These are phyloP conservation scores for Exobasidium cylindrosporum DNA, from an alignment of 1,284 basidiomycete species.

Conservation along the genomic window DNA sequence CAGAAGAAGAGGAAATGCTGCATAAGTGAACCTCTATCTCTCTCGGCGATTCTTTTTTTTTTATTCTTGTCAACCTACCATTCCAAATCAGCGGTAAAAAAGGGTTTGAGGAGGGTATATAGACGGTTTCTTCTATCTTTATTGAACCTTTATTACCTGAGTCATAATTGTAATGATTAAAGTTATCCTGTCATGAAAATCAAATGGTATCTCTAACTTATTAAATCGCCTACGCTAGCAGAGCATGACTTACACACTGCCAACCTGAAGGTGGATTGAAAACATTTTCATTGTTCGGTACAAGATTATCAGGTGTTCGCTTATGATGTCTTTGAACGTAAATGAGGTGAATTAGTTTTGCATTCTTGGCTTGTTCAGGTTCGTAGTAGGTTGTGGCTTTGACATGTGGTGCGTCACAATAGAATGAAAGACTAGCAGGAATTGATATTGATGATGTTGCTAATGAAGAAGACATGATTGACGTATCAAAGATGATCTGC, in stretches of 20 bases:
- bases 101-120: slow-evolving; percentile 59
- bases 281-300: slow-evolving; percentile 59
- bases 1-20: no score
- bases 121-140: slow-evolving; percentile 58
- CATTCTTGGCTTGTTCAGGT: slow-evolving; percentile 23
- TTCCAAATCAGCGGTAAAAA: slow-evolving; percentile 62
- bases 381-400: slow-evolving; percentile 20
- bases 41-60: no score
- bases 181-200: no score
- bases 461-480: no score
- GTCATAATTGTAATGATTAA: slow-evolving; percentile 26
- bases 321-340: slow-evolving; percentile 40
- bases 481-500: no score
- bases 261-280: slow-evolving; percentile 56
- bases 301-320: slow-evolving; percentile 59
- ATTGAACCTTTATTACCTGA: slow-evolving; percentile 38
- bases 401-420: slow-evolving; percentile 35
- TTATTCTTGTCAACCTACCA: slow-evolving; percentile 55
- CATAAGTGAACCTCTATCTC: no score
- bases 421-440: slow-evolving; percentile 10
- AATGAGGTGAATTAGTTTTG: slow-evolving; percentile 33
- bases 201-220: no score
- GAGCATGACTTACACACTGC: no score
- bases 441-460: no score
- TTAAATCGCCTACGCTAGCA: no score